Evolutionary conservation across 495 filamentous ascomycete species (phyloP), one percentile per base, ranked within the genome.

Genomic region (Chaetomium fimeti): DNA sequence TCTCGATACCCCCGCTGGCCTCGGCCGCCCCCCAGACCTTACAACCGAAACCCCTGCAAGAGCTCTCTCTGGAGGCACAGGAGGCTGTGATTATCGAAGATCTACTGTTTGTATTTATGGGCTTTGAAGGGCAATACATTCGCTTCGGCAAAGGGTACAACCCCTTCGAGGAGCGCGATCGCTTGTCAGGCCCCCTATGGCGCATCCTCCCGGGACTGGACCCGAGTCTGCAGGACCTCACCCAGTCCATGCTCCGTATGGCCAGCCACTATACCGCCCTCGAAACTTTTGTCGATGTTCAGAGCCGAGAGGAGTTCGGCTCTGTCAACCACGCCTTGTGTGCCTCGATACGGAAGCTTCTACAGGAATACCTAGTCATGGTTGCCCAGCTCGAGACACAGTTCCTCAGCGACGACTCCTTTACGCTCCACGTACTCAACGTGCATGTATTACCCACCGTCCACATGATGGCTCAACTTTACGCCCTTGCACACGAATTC

Each of bases 61-160:
- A 89, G 56, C 76, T 97, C 63, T 84, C 89, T 2, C 76, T 91
- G 24, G 88, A 94, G 63, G 85, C 81, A 9, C 94, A 98, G 72
- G 94, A 98, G 76, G 83, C 84, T 13, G 89, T 86, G 3, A 89
- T 98, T 13, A 77, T 98, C 57, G 93, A 97, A 67, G 94, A 98
- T 69, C 77, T 98, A 24, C 74, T 97, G 40, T 97, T 92, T 74
- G 92, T 95, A 4, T 93, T 97, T 67, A 97, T 98, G 93, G 94
- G 94, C n/a, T 95, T 91, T 65, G 94, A 98, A 77, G 94, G 94
- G 29, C 92, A 96, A 74, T 97, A 97, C 74, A 90, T 98, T 67
- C 91, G 92, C 63, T 98, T 91, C 68, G 81, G 82, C 43, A 86
- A 86, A 61, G 83, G 85, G 3, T 97, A 96, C 75, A 88, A 96